These are phyloP conservation scores for Dactylonectria macrodidyma DNA, from an alignment of 2,329 filamentous ascomycete species.

Conservation along the genomic window DNA sequence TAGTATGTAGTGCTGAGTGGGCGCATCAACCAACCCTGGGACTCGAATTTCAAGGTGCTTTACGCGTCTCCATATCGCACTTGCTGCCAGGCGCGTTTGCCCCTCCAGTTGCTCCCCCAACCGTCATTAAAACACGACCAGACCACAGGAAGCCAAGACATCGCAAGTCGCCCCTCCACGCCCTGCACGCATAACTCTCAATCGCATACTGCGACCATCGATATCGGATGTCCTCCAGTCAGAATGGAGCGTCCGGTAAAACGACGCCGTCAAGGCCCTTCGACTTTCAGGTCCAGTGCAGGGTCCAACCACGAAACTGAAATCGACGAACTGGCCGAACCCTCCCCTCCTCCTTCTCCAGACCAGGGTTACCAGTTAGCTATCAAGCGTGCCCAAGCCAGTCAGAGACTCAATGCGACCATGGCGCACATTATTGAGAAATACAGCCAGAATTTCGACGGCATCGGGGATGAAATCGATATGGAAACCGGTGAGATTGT, in stretches of 20 bases:
- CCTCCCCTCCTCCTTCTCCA: conserved; percentile 61
- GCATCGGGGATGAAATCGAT: conserved; percentile 91
- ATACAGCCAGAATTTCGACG: conserved; percentile 86
- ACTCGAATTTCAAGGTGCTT: conserved; percentile 28
- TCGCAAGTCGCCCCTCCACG: conserved; percentile 1
- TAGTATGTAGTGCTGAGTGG: too few species aligned
- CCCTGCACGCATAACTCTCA: neutral
- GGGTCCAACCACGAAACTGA: conserved; percentile 58
- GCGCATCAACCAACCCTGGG: neutral
- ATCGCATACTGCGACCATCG: neutral
- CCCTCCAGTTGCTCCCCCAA: conserved; percentile 48
- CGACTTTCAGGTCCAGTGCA: conserved; percentile 50
- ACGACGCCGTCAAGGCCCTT: conserved; percentile 68
- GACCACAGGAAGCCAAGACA: neutral
- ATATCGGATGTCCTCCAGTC: neutral
- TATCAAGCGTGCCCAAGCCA: conserved; percentile 75
- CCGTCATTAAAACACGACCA: conserved; percentile 21
- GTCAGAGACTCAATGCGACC: conserved; percentile 81
- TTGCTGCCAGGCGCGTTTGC: conserved; percentile 32
- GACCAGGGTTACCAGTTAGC: conserved; percentile 72
- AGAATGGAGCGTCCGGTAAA: conserved; percentile 74
- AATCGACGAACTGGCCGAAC: conserved; percentile 53
- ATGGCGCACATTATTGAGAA: conserved; percentile 94
- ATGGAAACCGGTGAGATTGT: conserved; percentile 84
- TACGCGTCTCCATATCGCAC: conserved; percentile 35